phyloP scores from a whole-genome alignment of 2,329 filamentous ascomycete species.

The Curvularia spicifera region DNA sequence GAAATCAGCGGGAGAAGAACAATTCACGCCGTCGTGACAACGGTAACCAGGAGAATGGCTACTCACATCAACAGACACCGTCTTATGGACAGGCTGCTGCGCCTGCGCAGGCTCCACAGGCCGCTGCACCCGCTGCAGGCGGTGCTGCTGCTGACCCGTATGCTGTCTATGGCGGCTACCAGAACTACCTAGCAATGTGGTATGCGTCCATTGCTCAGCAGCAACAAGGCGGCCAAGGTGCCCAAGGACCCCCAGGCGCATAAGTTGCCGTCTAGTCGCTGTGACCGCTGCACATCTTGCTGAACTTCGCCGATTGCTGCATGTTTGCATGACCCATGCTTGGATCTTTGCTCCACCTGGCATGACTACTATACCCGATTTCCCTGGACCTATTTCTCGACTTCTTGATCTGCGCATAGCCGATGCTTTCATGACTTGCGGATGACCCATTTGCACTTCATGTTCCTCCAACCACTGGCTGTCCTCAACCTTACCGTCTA shows the following conservation, averaged over 20 bases:
- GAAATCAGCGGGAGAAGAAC: constrained; percentile 55
- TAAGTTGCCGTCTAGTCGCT: constrained; percentile 43
- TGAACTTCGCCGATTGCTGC: constrained; percentile 47
- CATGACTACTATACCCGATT: constrained; percentile 29
- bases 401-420: constrained; percentile 30
- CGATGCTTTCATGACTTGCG: constrained; percentile 25
- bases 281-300: constrained; percentile 46
- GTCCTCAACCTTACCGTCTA: constrained; percentile 10
- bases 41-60: constrained; percentile 50
- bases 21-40: constrained; percentile 52
- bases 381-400: constrained; percentile 28
- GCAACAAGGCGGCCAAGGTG: constrained; percentile 45
- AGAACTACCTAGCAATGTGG: constrained; percentile 81
- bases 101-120: constrained; percentile 35
- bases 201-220: constrained; percentile 71
- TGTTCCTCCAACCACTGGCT: constrained; percentile 13
- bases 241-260: constrained; percentile 46
- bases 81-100: constrained; percentile 47
- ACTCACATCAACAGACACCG: constrained; percentile 55
- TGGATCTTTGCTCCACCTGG: constrained; percentile 34
- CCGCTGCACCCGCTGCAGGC: constrained; percentile 50
- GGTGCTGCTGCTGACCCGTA: constrained; percentile 64
- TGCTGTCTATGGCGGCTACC: constrained; percentile 81
- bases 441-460: constrained; percentile 32
- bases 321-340: constrained; percentile 48